phyloP scores from a whole-genome alignment of 257 asterid species.

The Plectranthus barbatus region DNA sequence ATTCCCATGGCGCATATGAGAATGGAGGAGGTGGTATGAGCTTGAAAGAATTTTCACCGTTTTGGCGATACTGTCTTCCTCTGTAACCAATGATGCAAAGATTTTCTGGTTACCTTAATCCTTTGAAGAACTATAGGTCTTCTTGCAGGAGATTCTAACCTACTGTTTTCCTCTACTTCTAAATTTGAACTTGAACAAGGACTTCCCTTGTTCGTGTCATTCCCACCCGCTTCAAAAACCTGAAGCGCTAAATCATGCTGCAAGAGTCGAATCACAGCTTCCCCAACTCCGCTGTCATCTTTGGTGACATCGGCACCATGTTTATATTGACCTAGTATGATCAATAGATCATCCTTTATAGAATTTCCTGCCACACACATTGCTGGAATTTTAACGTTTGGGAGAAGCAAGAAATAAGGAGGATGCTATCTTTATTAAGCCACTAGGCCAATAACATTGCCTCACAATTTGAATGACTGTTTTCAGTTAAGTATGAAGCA shows the following conservation, averaged over 20 bases:
- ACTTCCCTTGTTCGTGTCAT: conserved; percentile 8
- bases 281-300: conserved; percentile 35
- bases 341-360: conserved; percentile 55
- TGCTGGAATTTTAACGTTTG: background rate
- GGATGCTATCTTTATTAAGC: background rate
- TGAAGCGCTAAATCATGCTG: conserved; percentile 67
- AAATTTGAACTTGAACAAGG: conserved; percentile 8
- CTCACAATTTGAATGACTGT: background rate
- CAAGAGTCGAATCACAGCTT: conserved; percentile 53
- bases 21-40: conserved; percentile 10
- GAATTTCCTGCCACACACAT: conserved; percentile 46
- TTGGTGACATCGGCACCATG: conserved; percentile 14
- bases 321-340: conserved; percentile 49
- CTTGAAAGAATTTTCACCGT: conserved; percentile 2
- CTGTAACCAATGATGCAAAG: conserved; percentile 60
- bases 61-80: conserved; percentile 23
- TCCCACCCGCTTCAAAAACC: conserved; percentile 38
- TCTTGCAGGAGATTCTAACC: conserved; percentile 44
- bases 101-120: conserved; percentile 53
- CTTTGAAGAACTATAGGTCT: conserved; percentile 63
- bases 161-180: conserved; percentile 20
- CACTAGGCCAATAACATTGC: background rate
- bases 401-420: background rate
- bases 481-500: background rate
- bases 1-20: background rate